Evolutionary conservation across 1,284 basidiomycete genomes (phyloP).

Genomic region (Flammula alnicola): DNA sequence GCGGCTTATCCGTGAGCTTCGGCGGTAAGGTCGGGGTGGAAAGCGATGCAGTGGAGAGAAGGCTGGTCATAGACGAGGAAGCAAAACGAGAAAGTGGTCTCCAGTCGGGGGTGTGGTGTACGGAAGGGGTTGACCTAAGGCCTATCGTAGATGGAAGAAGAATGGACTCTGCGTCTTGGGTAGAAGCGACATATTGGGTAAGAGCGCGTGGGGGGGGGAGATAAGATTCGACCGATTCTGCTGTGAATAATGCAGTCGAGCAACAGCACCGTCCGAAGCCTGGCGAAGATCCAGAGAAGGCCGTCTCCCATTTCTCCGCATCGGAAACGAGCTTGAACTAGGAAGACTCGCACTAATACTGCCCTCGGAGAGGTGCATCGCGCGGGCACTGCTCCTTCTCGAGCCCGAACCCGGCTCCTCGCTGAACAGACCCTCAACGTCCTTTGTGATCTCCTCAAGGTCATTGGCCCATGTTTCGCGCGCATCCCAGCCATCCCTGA

Average conservation of each 20-base stretch:
- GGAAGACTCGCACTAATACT: slow-evolving; percentile 60
- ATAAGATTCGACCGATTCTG: slow-evolving; percentile 58
- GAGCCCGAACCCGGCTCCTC: slow-evolving; percentile 19
- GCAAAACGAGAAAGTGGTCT: slow-evolving; percentile 26
- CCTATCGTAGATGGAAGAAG: slow-evolving; percentile 73
- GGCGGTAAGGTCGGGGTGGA: slow-evolving; percentile 30
- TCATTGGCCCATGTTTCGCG: slow-evolving; percentile 68
- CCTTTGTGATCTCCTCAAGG: slow-evolving; percentile 64
- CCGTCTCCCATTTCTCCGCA: slow-evolving; percentile 41
- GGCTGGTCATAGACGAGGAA: slow-evolving; percentile 32
- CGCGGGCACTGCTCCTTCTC: slow-evolving; percentile 21
- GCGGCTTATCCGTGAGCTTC: slow-evolving; percentile 37
- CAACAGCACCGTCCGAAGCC: slow-evolving; percentile 27
- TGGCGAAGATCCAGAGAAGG: slow-evolving; percentile 53
- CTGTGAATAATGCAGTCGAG: slow-evolving; percentile 55
- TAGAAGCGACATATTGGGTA: slow-evolving; percentile 70
- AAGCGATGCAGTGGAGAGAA: slow-evolving; percentile 24
- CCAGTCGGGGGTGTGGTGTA: slow-evolving; percentile 21
- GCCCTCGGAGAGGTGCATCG: slow-evolving; percentile 23
- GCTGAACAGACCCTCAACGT: slow-evolving; percentile 60
- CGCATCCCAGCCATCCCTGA: slow-evolving; percentile 44
- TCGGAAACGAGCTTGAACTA: slow-evolving; percentile 34
- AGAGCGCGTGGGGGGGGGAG: slow-evolving; percentile 72
- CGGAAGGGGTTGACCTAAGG: slow-evolving; percentile 45
- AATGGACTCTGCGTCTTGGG: slow-evolving; percentile 54